Evolutionary conservation across 257 asterid species (phyloP).

Genomic region (Apocynum venetum): DNA sequence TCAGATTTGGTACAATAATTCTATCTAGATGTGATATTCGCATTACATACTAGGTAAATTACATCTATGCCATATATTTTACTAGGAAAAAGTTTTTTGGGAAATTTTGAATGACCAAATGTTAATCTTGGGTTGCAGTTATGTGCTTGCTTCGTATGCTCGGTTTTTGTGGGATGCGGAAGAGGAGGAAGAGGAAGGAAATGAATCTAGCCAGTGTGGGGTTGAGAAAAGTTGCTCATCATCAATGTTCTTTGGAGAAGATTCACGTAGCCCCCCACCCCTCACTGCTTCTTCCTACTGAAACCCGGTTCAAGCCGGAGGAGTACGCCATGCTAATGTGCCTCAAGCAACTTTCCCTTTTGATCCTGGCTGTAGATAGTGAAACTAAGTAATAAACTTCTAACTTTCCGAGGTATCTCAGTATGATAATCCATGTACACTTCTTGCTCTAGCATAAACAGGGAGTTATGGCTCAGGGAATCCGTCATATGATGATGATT

Average conservation of each 20-base stretch:
- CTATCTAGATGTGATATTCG: not conserved
- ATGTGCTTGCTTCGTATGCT: constrained; percentile 80
- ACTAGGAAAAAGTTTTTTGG: not conserved
- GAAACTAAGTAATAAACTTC: not conserved
- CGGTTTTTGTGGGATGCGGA: constrained; percentile 83
- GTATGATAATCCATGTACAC: too few species aligned
- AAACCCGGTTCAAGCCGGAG: too few species aligned
- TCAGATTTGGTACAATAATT: not conserved
- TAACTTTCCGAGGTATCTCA: not conserved
- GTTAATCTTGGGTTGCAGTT: constrained; percentile 34
- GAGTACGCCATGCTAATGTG: too few species aligned
- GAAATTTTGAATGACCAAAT: not conserved
- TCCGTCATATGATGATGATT: not conserved
- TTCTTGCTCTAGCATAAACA: not conserved
- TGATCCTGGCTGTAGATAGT: not conserved
- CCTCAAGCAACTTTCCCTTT: not conserved
- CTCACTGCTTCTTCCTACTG: constrained; percentile 57
- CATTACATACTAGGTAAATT: not conserved
- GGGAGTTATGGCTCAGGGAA: not conserved
- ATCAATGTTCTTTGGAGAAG: constrained; percentile 27
- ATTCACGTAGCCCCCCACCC: constrained; percentile 44
- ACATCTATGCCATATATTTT: not conserved
- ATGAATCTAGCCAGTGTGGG: constrained; percentile 24
- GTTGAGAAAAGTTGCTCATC: constrained; percentile 23
- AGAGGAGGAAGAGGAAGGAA: constrained; percentile 39